phyloP scores from a whole-genome alignment of 108 stramenopile genomes.

The Skeletonema costatum region DNA sequence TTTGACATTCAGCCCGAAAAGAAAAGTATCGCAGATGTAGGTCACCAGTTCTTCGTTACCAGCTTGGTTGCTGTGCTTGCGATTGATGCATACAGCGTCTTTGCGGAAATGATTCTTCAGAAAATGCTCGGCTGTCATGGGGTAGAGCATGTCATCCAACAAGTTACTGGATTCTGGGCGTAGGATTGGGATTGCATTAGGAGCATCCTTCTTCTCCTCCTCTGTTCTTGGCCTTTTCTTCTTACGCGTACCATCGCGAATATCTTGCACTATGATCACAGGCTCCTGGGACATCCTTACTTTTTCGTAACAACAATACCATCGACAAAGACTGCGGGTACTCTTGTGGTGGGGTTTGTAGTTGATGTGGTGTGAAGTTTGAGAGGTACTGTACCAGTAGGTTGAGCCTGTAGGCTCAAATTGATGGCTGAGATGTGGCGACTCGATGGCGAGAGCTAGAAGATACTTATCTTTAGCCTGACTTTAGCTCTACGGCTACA shows the following conservation, averaged over 20 bases:
- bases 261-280: background rate
- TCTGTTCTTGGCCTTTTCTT: slow-evolving; percentile 1
- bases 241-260: background rate
- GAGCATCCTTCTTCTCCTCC: background rate
- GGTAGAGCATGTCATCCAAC: slow-evolving; percentile 48
- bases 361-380: too few species aligned
- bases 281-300: background rate
- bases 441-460: too few species aligned
- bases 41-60: slow-evolving; percentile 25
- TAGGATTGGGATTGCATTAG: slow-evolving; percentile 2
- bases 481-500: too few species aligned
- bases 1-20: slow-evolving; percentile 58
- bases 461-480: too few species aligned
- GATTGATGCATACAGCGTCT: slow-evolving; percentile 55
- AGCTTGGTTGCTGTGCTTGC: slow-evolving; percentile 5
- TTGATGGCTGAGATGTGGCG: too few species aligned
- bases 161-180: slow-evolving; percentile 33
- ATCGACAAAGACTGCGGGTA: too few species aligned
- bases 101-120: slow-evolving; percentile 49
- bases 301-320: background rate
- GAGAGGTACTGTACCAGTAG: too few species aligned
- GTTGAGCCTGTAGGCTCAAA: too few species aligned
- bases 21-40: slow-evolving; percentile 42
- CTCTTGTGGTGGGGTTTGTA: too few species aligned
- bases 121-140: slow-evolving; percentile 35